A percentile compares a stretch with the other conserved stretches of the same genome.
These are phyloP conservation scores for Pseudozyma flocculosa DNA, from an alignment of 1,284 basidiomycete species.

Conservation along the genomic window DNA sequence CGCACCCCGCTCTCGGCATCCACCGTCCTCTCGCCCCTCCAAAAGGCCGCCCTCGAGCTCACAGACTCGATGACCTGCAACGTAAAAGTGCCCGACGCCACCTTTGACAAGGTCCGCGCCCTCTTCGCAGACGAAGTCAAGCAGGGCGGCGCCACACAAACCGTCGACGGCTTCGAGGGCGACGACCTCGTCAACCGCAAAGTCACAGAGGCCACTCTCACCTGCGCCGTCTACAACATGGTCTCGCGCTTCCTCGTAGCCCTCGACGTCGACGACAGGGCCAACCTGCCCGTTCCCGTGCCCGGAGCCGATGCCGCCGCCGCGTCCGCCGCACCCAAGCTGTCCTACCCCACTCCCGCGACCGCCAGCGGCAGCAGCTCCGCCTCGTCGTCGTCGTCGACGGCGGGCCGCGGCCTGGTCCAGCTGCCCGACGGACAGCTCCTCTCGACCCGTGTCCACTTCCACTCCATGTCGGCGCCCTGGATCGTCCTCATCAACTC, in stretches of 20 bases:
- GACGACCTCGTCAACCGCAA: conserved; percentile 42
- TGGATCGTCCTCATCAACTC: conserved; percentile 61
- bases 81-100: conserved; percentile 25
- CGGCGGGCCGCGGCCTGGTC: conserved; percentile 33
- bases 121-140: conserved; percentile 48
- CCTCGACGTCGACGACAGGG: conserved; percentile 59
- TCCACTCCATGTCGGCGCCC: conserved; percentile 41
- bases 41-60: conserved; percentile 57
- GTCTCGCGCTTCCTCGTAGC: conserved; percentile 60
- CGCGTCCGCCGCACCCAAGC: conserved; percentile 10
- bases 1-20: conserved; percentile 15
- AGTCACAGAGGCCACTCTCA: conserved; percentile 59
- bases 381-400: conserved; percentile 31
- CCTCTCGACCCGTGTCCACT: conserved; percentile 41
- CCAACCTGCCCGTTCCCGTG: conserved; percentile 50
- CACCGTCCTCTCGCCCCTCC: conserved; percentile 29
- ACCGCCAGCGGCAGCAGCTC: too few species aligned
- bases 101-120: conserved; percentile 23
- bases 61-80: conserved; percentile 59
- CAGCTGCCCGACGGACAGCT: conserved; percentile 38
- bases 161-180: conserved; percentile 43
- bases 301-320: conserved; percentile 39
- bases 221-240: conserved; percentile 61
- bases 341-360: too few species aligned
- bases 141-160: conserved; percentile 43